Base-by-base conservation (phyloP, 805 yeast species). In the Wickerhamomyces bisporus region DNA sequence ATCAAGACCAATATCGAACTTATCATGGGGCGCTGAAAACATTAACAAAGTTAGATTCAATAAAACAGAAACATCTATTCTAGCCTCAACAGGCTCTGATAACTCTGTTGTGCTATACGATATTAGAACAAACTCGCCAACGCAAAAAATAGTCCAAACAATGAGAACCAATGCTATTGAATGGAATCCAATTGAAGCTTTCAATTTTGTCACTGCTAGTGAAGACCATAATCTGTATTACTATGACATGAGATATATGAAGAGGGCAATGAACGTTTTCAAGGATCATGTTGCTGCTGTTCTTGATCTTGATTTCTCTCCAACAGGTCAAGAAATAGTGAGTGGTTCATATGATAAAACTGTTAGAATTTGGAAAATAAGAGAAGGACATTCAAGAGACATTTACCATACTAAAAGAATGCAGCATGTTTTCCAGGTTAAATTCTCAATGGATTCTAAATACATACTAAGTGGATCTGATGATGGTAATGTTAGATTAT, bases 151-250 rank as follows among this genome's bases (percentile, higher is more conserved):
- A 42, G 84, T 83, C 33, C 85, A 93, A 20, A 67, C 78, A 15
- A 70, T 93, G 73, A 73, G 94, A 52, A 85, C 89, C 15, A 93
- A 93, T 61, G 71, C 91, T 33, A 71, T 93, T 19, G 73, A 88
- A 39, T 93, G 98, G 98, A 93, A 93, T 63, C 99, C 99, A 5
- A 86, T 93, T 82, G 98, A 93, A 62, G 95, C 98, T 2, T 93
- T 77, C 65, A 79, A 84, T 56, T 91, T 93, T 65, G 97, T 89
- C 14, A 78, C 86, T 29, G 98, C 87, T 3, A 78, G 79, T 55
- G 99, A 93, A 64, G 98, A 93, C 66, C 97, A 91, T 62, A 93
- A 93, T 59, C 80, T 83, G 9, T 93, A 93, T 60, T 72, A 84
- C 38, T 94, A 96, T 78, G 99, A 93, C 64, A 91, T 94, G 97